A percentile compares a stretch with the other conserved stretches of the same genome.
phyloP scores from a whole-genome alignment of 2,329 filamentous ascomycete genomes.

The Trichoderma cornu-damae region DNA sequence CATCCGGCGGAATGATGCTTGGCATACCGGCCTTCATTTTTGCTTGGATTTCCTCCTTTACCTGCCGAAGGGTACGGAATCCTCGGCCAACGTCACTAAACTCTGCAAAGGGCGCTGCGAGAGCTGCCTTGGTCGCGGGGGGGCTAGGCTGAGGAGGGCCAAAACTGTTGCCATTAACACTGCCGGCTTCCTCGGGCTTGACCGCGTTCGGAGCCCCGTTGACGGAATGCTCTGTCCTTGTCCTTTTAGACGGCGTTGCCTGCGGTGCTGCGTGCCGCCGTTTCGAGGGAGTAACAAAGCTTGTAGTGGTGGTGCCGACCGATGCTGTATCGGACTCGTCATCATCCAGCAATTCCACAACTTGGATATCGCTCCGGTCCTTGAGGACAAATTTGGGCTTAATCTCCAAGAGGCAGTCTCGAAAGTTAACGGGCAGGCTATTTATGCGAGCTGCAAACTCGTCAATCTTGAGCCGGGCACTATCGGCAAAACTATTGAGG shows the following conservation, averaged over 20 bases:
- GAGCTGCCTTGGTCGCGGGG: conserved; percentile 15
- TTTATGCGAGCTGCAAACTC: conserved; percentile 44
- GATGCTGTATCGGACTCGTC: conserved; percentile 37
- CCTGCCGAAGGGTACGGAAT: conserved; percentile 44
- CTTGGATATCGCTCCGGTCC: conserved; percentile 32
- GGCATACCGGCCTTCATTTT: conserved; percentile 55
- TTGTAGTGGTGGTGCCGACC: conserved; percentile 19
- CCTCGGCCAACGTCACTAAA: conserved; percentile 38
- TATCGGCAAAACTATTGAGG: conserved; percentile 52
- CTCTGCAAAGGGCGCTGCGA: conserved; percentile 36
- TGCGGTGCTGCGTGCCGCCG: conserved; percentile 27
- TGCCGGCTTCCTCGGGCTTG: conserved; percentile 36
- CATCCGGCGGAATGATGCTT: conserved; percentile 53
- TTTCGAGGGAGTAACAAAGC: conserved; percentile 29
- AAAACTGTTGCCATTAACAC: conserved; percentile 22
- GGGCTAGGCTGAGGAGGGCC: conserved; percentile 16
- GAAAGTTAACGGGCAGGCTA: conserved; percentile 47
- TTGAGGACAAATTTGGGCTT: conserved; percentile 45
- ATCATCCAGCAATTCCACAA: conserved; percentile 36
- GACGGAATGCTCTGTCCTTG: conserved; percentile 23
- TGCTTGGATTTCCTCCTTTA: conserved; percentile 50
- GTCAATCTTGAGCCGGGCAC: conserved; percentile 48
- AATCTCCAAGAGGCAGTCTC: conserved; percentile 40
- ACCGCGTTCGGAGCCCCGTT: conserved; percentile 26
- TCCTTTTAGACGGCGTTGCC: conserved; percentile 34